Percentiles rank a stretch among this genome's conserved stretches.
These are phyloP conservation scores for Miscanthus sacchariflorus DNA, from an alignment of 202 grass and related monocot species.

Conservation along the genomic window DNA sequence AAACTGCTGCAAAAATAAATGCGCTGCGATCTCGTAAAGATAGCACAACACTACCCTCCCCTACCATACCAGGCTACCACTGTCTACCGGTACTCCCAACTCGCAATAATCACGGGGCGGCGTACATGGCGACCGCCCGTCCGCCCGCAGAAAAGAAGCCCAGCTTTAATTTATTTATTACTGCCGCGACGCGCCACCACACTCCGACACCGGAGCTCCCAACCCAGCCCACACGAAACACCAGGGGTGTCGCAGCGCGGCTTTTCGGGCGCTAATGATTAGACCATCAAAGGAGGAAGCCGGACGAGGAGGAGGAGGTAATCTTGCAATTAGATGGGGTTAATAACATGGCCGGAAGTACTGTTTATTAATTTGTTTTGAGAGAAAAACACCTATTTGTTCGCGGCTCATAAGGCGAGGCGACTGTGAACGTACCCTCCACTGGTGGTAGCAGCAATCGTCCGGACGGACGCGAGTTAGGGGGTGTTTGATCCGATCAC, in stretches of 20 bases:
- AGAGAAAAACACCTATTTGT: no score
- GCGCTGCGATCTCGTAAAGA: slow-evolving; percentile 2
- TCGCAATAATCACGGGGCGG: slow-evolving; percentile 20
- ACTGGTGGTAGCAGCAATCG: neutral
- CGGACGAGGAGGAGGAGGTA: neutral
- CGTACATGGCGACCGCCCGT: slow-evolving; percentile 20
- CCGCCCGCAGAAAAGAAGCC: neutral
- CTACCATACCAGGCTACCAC: no score
- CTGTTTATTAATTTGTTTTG: no score
- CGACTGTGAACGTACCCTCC: neutral
- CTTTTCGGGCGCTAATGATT: slow-evolving; percentile 56
- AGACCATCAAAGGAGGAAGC: slow-evolving; percentile 8
- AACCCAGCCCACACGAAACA: neutral
- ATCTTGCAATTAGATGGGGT: slow-evolving; percentile 8
- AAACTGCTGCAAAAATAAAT: slow-evolving; percentile 28
- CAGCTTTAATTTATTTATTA: neutral
- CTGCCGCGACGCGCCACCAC: slow-evolving; percentile 13
- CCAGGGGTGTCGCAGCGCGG: neutral
- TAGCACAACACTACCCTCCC: neutral
- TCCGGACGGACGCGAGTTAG: slow-evolving; percentile 36
- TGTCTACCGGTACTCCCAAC: neutral
- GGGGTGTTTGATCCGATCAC: neutral
- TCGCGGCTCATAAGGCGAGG: neutral
- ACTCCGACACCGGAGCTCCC: neutral
- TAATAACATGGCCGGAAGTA: no score